Percentiles rank a stretch among this genome's conserved stretches.
Conservation (phyloP, 257 asterid species). For the Solanum etuberosum region DNA sequence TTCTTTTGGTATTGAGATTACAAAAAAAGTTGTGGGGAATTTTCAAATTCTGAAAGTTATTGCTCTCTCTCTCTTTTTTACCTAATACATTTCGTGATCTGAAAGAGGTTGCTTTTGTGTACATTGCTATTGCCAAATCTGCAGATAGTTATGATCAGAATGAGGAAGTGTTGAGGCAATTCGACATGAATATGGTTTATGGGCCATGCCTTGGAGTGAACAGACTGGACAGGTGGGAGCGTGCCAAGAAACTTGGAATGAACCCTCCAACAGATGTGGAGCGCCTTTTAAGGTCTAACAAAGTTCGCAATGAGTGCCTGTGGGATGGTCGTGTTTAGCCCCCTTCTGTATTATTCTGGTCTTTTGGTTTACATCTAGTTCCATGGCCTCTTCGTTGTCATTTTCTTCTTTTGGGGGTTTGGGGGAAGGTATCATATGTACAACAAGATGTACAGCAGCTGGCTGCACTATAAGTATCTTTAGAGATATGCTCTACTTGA, state of each 20-base stretch:
- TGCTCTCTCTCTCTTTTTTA: neutral
- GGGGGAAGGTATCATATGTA: neutral
- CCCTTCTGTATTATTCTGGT: neutral
- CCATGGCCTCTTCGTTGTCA: neutral
- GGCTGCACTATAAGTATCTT: neutral
- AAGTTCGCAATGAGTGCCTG: neutral
- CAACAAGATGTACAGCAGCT: neutral
- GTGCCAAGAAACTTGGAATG: slow-evolving; percentile 14
- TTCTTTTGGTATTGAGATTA: neutral
- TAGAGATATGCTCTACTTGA: neutral
- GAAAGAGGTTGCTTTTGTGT: neutral
- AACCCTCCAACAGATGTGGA: slow-evolving; percentile 14
- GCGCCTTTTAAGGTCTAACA: neutral
- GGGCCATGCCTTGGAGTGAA: slow-evolving; percentile 24
- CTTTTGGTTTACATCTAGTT: neutral
- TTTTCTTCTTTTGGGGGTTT: neutral
- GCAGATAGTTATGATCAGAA: slow-evolving; percentile 10
- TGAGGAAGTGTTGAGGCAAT: slow-evolving; percentile 17
- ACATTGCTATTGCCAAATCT: neutral
- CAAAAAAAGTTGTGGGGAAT: neutral
- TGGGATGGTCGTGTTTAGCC: slow-evolving; percentile 5
- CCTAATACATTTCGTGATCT: neutral
- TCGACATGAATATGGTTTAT: slow-evolving; percentile 16
- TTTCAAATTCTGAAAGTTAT: neutral
- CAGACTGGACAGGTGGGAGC: slow-evolving; percentile 17